Conservation (phyloP, 495 filamentous ascomycete genomes). For the Penicillium nucicola region DNA sequence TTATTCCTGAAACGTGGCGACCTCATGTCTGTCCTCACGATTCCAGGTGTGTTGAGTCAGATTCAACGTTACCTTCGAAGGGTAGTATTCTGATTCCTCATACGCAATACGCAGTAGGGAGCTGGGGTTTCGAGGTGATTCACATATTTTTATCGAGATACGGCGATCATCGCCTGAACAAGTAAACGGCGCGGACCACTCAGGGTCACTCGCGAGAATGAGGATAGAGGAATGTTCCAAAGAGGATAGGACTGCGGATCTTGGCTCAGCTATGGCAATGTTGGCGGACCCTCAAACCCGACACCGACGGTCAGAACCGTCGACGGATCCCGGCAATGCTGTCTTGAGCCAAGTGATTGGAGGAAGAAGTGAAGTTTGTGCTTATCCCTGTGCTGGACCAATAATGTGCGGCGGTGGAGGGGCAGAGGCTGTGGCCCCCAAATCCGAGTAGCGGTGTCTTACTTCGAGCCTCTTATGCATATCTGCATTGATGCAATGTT, state of each 20-base stretch:
- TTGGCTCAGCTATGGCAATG: neutral
- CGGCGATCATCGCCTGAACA: neutral
- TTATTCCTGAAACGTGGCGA: no score
- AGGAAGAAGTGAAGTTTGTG: neutral
- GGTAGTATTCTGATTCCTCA: neutral
- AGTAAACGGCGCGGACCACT: neutral
- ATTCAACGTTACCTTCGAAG: neutral
- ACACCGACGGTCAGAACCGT: conserved; percentile 29
- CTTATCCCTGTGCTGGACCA: conserved; percentile 14
- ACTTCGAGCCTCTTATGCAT: neutral
- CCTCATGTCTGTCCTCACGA: no score
- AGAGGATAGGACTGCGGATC: neutral
- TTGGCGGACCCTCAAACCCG: neutral
- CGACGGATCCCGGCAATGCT: conserved; percentile 3
- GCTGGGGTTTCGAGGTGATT: neutral
- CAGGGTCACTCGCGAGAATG: neutral
- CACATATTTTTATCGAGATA: neutral
- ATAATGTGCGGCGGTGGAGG: neutral
- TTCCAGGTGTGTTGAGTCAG: neutral
- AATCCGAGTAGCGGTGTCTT: conserved; percentile 24
- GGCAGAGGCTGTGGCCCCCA: conserved; percentile 1
- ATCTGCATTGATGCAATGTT: no score
- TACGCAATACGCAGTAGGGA: neutral
- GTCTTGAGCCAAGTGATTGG: conserved; percentile 8
- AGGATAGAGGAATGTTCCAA: neutral